Evolutionary conservation across 495 filamentous ascomycete species (phyloP).

Genomic region (Cairneyella variabilis): DNA sequence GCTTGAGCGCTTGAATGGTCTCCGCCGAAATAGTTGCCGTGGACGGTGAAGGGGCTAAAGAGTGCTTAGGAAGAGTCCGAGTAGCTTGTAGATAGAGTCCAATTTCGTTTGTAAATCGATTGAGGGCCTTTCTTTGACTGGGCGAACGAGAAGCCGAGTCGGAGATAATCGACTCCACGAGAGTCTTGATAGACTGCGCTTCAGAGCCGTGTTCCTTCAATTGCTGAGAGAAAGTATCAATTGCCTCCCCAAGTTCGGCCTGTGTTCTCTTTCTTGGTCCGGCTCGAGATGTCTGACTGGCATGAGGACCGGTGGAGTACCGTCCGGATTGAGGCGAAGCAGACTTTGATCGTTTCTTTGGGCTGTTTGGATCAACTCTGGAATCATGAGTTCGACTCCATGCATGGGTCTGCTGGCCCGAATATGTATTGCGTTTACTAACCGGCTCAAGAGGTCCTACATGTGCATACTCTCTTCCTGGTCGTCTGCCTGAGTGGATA

Average conservation of each 20-base stretch:
- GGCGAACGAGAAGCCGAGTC: constrained; percentile 29
- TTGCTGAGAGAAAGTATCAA: background rate
- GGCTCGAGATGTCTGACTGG: background rate
- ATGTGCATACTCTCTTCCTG: constrained; percentile 2
- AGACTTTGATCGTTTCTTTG: background rate
- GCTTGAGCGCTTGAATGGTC: constrained; percentile 41
- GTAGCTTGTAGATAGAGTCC: constrained; percentile 35
- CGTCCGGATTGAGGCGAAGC: background rate
- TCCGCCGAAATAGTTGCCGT: constrained; percentile 33
- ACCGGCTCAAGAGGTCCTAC: constrained; percentile 5
- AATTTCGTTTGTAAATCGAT: constrained; percentile 38
- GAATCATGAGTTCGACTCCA: constrained; percentile 18
- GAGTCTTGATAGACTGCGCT: constrained; percentile 3
- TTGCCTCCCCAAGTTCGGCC: background rate
- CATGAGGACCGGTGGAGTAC: background rate
- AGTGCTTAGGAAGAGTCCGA: constrained; percentile 20
- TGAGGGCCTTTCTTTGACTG: constrained; percentile 33
- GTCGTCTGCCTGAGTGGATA: background rate
- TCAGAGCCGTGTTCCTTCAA: background rate
- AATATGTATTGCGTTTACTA: constrained; percentile 4
- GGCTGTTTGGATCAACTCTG: constrained; percentile 12
- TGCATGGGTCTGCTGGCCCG: background rate
- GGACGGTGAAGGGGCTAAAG: constrained; percentile 21
- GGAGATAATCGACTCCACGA: constrained; percentile 7
- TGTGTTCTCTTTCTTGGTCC: background rate